Evolutionary conservation across 2,329 filamentous ascomycete species (phyloP), one percentile per base, ranked within the genome.

Genomic region (Decorospora gaudefroyi): DNA sequence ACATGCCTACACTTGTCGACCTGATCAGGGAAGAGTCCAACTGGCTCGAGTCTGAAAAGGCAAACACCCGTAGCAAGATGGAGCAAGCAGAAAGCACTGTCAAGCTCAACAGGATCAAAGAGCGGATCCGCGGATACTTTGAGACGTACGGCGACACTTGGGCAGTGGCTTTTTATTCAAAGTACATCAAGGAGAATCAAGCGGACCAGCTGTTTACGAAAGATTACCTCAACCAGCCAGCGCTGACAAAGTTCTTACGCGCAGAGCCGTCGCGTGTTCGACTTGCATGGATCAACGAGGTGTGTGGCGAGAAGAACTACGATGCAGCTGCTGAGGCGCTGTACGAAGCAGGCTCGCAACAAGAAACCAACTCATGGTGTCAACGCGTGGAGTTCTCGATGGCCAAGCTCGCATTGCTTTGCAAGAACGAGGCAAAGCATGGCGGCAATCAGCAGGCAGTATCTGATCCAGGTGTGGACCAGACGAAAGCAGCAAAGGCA

Each of bases 201-300:
- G 58, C 64, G 2, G 62, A 47, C 4, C 56, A 59, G 33, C 54
- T 96, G 18, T 78, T 99, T 39, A 79, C 84, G 58, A 59, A 78
- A 64, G 88, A 88, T 46, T 77, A 85, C 17, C 74, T 83, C 42
- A 87, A 91, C 60, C 83, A 84, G 54, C 73, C 81, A 36, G 86
- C 84, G 61, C 80, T 95, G 42, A 95, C 90, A 0, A 78, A 78
- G 37, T 99, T 90, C 61, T 77, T 99, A 33, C 83, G 88, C 28
- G 84, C 82, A 42, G 82, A 84, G 52, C 80, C 84, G 0, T 79
- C 84, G 50, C 83, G 90, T 50, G 85, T 86, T 18, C 89, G 89
- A 59, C 78, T 99, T 30, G 85, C 86, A 34, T 99, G 93, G 93
- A 95, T 99, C 73, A 95, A 99, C 66, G 91, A 97, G 65, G 80